phyloP scores from a whole-genome alignment of 441 rosid genomes.

The Pelargonium citronellum region DNA sequence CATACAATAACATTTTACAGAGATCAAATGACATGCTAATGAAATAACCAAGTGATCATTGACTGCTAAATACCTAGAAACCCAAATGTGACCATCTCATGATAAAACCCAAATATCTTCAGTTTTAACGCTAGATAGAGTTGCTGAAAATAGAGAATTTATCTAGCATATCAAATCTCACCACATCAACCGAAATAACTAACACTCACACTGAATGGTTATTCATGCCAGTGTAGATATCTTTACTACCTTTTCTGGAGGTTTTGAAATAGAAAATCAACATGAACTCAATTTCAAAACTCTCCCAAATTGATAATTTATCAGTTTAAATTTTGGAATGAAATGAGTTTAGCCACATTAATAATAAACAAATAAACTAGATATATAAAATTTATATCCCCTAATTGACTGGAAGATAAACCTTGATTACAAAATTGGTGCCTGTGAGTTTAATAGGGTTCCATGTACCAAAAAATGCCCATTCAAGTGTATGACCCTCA shows the following conservation, averaged over 20 bases:
- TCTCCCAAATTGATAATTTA: neutral
- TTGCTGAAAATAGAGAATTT: neutral
- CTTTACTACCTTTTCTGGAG: neutral
- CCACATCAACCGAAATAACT: neutral
- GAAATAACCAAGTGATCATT: neutral
- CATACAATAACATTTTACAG: slow-evolving; percentile 3
- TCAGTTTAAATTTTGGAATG: neutral
- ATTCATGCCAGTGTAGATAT: neutral
- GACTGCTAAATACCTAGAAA: neutral
- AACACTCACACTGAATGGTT: neutral
- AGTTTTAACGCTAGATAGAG: neutral
- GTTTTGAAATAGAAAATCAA: neutral
- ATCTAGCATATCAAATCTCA: too few species aligned
- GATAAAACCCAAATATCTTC: neutral
- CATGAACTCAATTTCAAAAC: neutral
- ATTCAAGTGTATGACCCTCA: neutral
- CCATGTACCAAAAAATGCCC: neutral
- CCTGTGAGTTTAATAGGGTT: neutral
- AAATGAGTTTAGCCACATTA: neutral
- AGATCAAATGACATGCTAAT: neutral
- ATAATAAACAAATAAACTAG: neutral
- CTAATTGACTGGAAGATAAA: neutral
- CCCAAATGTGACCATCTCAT: neutral
- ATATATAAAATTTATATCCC: neutral
- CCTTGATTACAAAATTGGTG: neutral